A percentile compares a stretch with the other conserved stretches of the same genome.
phyloP scores from a whole-genome alignment of 2,329 filamentous ascomycete genomes.

The Paraphoma chrysanthemicola region DNA sequence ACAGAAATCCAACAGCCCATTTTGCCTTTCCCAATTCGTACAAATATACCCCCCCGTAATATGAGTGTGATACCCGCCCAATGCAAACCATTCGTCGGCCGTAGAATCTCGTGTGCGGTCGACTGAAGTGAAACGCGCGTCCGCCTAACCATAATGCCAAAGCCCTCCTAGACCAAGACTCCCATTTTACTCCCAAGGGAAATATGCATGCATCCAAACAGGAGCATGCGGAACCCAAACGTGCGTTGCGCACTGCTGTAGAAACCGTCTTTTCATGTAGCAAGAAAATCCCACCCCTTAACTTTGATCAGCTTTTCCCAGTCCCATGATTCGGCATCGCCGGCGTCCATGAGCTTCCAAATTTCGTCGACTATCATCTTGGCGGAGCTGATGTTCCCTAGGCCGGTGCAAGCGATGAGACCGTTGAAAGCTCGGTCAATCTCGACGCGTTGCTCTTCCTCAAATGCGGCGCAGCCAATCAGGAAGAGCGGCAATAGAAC shows the following conservation, averaged over 20 bases:
- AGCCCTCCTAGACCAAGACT: constrained; percentile 6
- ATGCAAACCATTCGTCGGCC: constrained; percentile 22
- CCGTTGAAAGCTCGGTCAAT: constrained; percentile 62
- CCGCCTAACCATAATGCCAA: not conserved
- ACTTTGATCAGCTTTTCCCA: constrained; percentile 67
- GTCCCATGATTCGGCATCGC: constrained; percentile 65
- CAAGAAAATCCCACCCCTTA: constrained; percentile 67
- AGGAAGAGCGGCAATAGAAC: constrained; percentile 68
- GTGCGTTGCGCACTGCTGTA: constrained; percentile 8
- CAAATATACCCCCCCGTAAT: constrained; percentile 16
- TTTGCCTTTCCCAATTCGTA: constrained; percentile 11
- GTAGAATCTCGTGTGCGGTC: constrained; percentile 16
- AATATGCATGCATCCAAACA: constrained; percentile 4
- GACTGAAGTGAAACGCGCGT: not conserved
- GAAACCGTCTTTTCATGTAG: constrained; percentile 52
- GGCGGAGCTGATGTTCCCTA: constrained; percentile 66
- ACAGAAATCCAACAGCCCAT: constrained; percentile 4
- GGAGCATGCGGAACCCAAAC: constrained; percentile 2
- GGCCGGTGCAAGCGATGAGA: constrained; percentile 62
- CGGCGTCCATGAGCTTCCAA: constrained; percentile 67
- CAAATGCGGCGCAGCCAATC: constrained; percentile 67
- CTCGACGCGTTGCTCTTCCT: constrained; percentile 61
- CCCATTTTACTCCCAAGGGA: constrained; percentile 17
- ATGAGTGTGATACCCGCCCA: constrained; percentile 18
- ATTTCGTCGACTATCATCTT: constrained; percentile 63